Conservation (phyloP, 768 basidiomycete species). For the Mycena galopus region DNA sequence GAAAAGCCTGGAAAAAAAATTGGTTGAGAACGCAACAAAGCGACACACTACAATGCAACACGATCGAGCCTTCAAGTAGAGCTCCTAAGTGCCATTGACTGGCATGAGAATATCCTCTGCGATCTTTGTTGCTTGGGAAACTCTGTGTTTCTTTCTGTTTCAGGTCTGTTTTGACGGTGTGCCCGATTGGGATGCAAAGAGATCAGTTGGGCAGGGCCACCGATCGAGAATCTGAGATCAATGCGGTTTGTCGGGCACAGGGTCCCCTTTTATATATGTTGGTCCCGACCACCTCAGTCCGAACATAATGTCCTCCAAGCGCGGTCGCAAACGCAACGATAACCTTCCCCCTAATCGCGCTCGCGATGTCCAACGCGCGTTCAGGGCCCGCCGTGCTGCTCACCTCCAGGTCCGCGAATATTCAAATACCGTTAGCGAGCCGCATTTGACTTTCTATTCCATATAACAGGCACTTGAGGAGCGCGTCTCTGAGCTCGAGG, state of each 20-base stretch:
- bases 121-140: conserved; percentile 10
- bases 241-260: conserved; percentile 34
- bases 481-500: conserved; percentile 85
- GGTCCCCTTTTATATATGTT: conserved; percentile 56
- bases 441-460: conserved; percentile 37
- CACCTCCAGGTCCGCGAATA: conserved; percentile 74
- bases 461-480: conserved; percentile 79
- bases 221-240: conserved; percentile 21
- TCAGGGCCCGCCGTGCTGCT: conserved; percentile 89
- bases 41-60: neutral
- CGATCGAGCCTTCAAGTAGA: neutral
- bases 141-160: conserved; percentile 7
- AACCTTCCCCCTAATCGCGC: conserved; percentile 86
- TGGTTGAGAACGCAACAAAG: neutral
- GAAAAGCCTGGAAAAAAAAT: neutral
- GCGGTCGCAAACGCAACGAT: conserved; percentile 88
- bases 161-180: conserved; percentile 6
- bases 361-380: conserved; percentile 90
- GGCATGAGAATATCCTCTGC: conserved; percentile 22
- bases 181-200: conserved; percentile 8
- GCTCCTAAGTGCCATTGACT: conserved; percentile 12
- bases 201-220: conserved; percentile 20
- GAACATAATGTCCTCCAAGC: conserved; percentile 82
- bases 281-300: conserved; percentile 48
- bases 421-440: conserved; percentile 39